Base-by-base conservation (phyloP, 1,139 yeast genomes). In the Casaregolazyma lundiana region DNA sequence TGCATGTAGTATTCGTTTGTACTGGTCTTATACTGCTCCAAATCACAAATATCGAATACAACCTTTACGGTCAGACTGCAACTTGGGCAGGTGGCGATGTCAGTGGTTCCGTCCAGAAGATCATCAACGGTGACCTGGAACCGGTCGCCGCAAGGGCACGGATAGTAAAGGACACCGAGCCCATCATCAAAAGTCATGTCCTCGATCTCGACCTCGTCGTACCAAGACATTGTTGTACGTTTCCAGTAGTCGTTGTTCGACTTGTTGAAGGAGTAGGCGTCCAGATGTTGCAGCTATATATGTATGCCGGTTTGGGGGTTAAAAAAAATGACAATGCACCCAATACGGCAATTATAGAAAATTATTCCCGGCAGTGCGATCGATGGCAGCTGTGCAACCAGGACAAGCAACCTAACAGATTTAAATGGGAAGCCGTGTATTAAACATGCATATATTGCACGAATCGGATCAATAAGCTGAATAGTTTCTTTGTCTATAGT, bases 61-160 rank as follows among this genome's bases (percentile, higher is more conserved):
- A 94, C 95, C 61, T 83, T 83, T 38, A 90, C 92, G 92, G 88
- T 89, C 48, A 92, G 71, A 32, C 96, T 87, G 67, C 99, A 92
- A 48, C 94, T 83, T 18, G 98, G 98, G 67, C 99, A 92, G 17
- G 90, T 94, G 0, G 98, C 99, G 42, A 89, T 81, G 53, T 88
- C 92, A 57, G 86, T 95, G n/a, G 65, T 63, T 4, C 97, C 98
- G 57, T 89, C 97, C 52, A 75, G 72, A 65, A 94, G 72, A 62
- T 94, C 98, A 58, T 84, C 95, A 45, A 92, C 73, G 29, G 80
- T 73, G 38, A 92, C 85, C 63, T 94, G 95, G 67, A 92, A 92
- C 60, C 81, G 74, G 66, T 94, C 99, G 22, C 98, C 98, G 67
- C 98, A 92, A 0, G 99, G 99, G 71, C 98, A 92, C 4, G 99